phyloP scores from a whole-genome alignment of 129 eudicot genomes.

The Flaveria brownii region DNA sequence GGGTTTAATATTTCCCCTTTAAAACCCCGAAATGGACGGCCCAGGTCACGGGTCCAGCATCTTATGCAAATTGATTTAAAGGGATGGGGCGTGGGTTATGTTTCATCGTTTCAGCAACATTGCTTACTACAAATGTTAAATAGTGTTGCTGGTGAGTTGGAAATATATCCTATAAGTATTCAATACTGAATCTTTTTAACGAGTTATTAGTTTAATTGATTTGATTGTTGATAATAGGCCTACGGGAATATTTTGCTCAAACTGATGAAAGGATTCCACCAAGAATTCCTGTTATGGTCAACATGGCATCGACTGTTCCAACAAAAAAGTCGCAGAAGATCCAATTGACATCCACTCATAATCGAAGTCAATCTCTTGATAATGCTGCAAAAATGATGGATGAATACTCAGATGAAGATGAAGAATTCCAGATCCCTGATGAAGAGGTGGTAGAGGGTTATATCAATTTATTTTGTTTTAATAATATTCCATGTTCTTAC shows the following conservation, averaged over 20 bases:
- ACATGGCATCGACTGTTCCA: slow-evolving; percentile 82
- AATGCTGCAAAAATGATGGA: slow-evolving; percentile 78
- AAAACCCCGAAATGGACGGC: slow-evolving; percentile 89
- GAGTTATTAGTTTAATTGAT: neutral
- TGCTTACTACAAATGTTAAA: slow-evolving; percentile 95
- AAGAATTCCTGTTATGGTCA: slow-evolving; percentile 96
- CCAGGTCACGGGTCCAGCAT: slow-evolving; percentile 93
- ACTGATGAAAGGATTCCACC: slow-evolving; percentile 88
- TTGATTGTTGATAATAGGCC: slow-evolving; percentile 48
- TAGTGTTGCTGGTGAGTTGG: slow-evolving; percentile 85
- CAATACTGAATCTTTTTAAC: slow-evolving; percentile 3
- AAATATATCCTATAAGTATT: slow-evolving; percentile 9
- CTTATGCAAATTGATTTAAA: slow-evolving; percentile 96
- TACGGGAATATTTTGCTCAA: slow-evolving; percentile 93
- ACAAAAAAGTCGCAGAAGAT: slow-evolving; percentile 57
- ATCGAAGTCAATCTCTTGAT: slow-evolving; percentile 67
- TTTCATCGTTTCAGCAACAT: slow-evolving; percentile 91
- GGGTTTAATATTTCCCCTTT: slow-evolving; percentile 92
- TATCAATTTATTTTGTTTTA: neutral
- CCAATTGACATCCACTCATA: slow-evolving; percentile 50
- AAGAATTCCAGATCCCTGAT: slow-evolving; percentile 70
- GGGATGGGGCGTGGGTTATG: slow-evolving; percentile 97
- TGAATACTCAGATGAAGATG: slow-evolving; percentile 96
- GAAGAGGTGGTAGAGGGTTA: slow-evolving; percentile 55
- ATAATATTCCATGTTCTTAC: slow-evolving; percentile 15